Evolutionary conservation across 257 asterid genomes (phyloP), one percentile per base, ranked within the genome.

Genomic region (Nyctanthes arbortristis): DNA sequence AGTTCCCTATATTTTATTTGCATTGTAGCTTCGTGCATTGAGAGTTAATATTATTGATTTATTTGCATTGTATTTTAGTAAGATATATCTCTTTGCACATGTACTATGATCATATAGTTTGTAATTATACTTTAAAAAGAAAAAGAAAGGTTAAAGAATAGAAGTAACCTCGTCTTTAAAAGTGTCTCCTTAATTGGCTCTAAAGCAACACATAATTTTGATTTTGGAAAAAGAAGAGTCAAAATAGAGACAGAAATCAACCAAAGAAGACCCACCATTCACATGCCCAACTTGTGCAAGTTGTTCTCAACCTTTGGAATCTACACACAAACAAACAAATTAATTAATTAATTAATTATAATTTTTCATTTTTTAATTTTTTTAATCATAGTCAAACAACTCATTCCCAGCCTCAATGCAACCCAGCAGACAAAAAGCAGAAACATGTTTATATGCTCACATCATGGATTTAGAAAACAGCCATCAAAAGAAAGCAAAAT

Each of bases 211-310:
- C n/a, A 52, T 52, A 24, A 3, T 20, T n/a, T n/a, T n/a, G n/a
- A n/a, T n/a, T n/a, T 10, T 52, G 31, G 31, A 22, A 52, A 52
- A 52, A 52, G 59, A 52, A 52, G 24, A 52, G 31, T 52, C 31
- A 52, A 24, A 52, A 52, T 52, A 52, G 31, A 52, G 59, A 52
- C 59, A 52, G 31, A 52, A 52, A 52, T 52, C 59, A 52, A 52
- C 59, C 28, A 24, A 52, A 52, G 31, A 52, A 52, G 59, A 52
- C 59, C 59, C 59, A 52, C 31, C 30, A 24, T 0, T 52, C 59
- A 52, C 59, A 52, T 52, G 59, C 59, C 28, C 59, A 52, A 52
- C 3, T 52, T 52, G 59, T 22, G 24, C 59, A 0, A 24, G n/a
- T 20, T 22, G 59, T 52, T 22, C 16, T 18, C 31, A 52, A 25